Percentiles rank a stretch among this genome's conserved stretches.
Conservation (phyloP, 306 rosid genomes). For the Mucuna pruriens region DNA sequence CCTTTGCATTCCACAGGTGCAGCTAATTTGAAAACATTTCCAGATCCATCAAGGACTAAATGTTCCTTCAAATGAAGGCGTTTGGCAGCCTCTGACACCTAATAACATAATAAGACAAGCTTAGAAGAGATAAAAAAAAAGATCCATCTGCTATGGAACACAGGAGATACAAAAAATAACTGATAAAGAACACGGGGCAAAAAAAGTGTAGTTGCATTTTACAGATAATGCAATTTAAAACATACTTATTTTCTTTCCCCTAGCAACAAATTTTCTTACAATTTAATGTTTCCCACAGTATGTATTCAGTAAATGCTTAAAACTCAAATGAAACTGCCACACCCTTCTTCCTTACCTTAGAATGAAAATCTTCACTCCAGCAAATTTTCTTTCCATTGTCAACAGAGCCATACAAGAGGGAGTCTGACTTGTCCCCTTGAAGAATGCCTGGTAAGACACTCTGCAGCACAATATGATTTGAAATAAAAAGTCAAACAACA, state of each 20-base stretch:
- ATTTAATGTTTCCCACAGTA: conserved; percentile 4
- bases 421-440: conserved; percentile 98
- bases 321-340: conserved; percentile 22
- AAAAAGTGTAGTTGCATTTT: conserved; percentile 10
- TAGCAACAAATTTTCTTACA: neutral
- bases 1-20: conserved; percentile 99
- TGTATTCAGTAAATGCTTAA: conserved; percentile 19
- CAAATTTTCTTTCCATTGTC: conserved; percentile 98
- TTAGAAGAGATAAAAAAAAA: conserved; percentile 32
- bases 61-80: conserved; percentile 95
- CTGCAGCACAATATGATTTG: conserved; percentile 53
- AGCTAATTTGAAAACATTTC: conserved; percentile 84
- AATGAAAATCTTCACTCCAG: conserved; percentile 98
- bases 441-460: conserved; percentile 99
- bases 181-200: neutral
- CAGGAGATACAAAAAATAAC: neutral
- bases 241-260: conserved; percentile 6
- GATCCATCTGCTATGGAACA: conserved; percentile 11
- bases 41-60: conserved; percentile 87
- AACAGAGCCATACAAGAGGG: conserved; percentile 97
- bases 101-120: conserved; percentile 28
- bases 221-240: conserved; percentile 21
- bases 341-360: conserved; percentile 69
- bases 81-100: conserved; percentile 96
- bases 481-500: conserved; percentile 28